Percentiles rank a stretch among this genome's conserved stretches.
Conservation (phyloP, 2,329 filamentous ascomycete species). For the Sclerotinia sclerotiorum region DNA sequence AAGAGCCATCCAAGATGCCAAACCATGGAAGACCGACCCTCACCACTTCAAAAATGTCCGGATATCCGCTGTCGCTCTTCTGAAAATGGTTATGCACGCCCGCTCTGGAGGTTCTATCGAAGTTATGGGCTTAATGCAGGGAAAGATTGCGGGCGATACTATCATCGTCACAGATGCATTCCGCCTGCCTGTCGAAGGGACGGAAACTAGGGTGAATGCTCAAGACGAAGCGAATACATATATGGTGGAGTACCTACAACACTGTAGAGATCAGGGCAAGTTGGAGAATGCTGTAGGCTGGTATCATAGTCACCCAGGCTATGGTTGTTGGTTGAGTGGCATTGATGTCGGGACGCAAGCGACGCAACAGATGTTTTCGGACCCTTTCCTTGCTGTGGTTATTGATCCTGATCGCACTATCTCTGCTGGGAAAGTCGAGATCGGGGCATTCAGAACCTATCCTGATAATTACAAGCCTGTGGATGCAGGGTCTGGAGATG, state of each 20-base stretch:
- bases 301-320: constrained; percentile 98
- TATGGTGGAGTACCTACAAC: constrained; percentile 80
- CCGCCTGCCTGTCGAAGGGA: constrained; percentile 90
- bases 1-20: constrained; percentile 60
- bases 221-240: constrained; percentile 97
- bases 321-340: constrained; percentile 95
- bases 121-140: constrained; percentile 98
- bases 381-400: constrained; percentile 93
- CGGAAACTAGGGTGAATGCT: constrained; percentile 96
- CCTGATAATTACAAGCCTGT: constrained; percentile 68
- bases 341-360: constrained; percentile 91
- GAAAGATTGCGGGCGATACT: constrained; percentile 80
- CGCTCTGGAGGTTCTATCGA: constrained; percentile 90
- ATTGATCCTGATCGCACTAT: constrained; percentile 96
- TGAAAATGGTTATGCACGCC: constrained; percentile 99
- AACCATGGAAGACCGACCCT: constrained; percentile 76
- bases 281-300: constrained; percentile 93
- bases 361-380: constrained; percentile 79
- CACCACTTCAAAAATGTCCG: constrained; percentile 92
- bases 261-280: constrained; percentile 73
- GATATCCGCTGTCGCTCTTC: constrained; percentile 87
- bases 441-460: constrained; percentile 93
- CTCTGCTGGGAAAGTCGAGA: constrained; percentile 88
- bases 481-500: constrained; percentile 50
- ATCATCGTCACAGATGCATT: constrained; percentile 95